A percentile compares a stretch with the other conserved stretches of the same genome.
phyloP scores from a whole-genome alignment of 805 yeast genomes.

The Wickerhamomyces ciferrii region DNA sequence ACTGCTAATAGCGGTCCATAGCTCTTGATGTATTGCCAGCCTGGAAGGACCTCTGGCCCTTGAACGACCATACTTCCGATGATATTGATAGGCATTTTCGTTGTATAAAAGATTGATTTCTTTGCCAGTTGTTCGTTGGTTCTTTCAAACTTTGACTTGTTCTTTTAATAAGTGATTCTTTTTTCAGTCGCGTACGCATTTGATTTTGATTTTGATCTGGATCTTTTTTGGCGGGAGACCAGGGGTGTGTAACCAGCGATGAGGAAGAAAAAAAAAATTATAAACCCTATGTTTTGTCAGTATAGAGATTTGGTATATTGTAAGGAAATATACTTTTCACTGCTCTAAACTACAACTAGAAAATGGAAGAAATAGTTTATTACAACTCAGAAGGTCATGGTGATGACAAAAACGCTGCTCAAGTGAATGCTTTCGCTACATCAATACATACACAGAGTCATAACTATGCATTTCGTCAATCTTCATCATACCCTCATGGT shows the following conservation, averaged over 20 bases:
- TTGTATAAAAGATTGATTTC: slow-evolving; percentile 19
- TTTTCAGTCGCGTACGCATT: not conserved
- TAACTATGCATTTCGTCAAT: slow-evolving; percentile 39
- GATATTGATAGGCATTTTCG: slow-evolving; percentile 89
- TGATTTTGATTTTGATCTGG: not conserved
- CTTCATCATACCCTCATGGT: slow-evolving; percentile 43
- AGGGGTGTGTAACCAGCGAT: not conserved
- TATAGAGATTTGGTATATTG: not conserved
- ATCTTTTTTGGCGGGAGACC: not conserved
- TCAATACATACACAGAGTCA: slow-evolving; percentile 38
- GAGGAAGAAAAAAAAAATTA: not conserved
- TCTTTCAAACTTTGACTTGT: no score
- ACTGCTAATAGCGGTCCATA: slow-evolving; percentile 52
- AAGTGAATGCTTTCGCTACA: slow-evolving; percentile 34
- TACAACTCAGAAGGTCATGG: slow-evolving; percentile 40
- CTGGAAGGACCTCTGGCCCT: slow-evolving; percentile 75
- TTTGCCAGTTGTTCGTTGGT: no score
- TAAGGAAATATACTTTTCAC: no score
- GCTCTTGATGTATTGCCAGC: slow-evolving; percentile 52
- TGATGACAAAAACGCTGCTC: slow-evolving; percentile 39
- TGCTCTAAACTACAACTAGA: not conserved
- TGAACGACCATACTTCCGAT: slow-evolving; percentile 62
- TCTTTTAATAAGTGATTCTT: not conserved
- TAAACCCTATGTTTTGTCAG: not conserved
- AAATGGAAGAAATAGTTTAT: slow-evolving; percentile 47